Evolutionary conservation across 202 grass and related monocot genomes (phyloP), one percentile per base, ranked within the genome.

Genomic region (Brachypodium distachyon): DNA sequence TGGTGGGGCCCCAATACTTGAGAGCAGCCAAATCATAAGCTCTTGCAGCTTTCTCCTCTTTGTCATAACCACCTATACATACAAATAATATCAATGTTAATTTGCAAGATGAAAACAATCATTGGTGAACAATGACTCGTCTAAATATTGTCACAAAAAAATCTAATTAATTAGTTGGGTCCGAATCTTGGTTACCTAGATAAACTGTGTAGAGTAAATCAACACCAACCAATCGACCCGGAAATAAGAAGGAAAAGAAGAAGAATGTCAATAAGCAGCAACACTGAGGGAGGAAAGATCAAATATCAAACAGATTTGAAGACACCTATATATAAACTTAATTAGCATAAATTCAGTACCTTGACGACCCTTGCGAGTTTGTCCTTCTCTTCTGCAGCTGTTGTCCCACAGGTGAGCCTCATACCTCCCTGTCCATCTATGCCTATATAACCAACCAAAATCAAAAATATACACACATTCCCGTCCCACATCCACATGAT

Each of bases 21-120:
- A 98, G 95, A 84, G 95, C 95, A 43, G 95, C 91, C 77, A 99
- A 89, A 95, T 99, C 96, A 74, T 99, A 99, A 79, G 96, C 77
- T 77, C 96, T 95, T 64, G 96, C 96, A 38, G 96, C 96, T 78
- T 99, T 99, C 18, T 99, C 96, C 81, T 99, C 96, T 79, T 99
- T 99, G 69, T 99, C 96, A 90, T 99, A 99, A 10, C 96, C 96
- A 78, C 96, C 96, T 99, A 73, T 26, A 77, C 27, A 40, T 33
- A 21, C 28, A n/a, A n/a, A n/a, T n/a, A n/a, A n/a, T n/a, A n/a
- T n/a, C n/a, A n/a, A n/a, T n/a, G n/a, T n/a, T n/a, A n/a, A n/a
- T n/a, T n/a, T n/a, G n/a, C n/a, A n/a, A n/a, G n/a, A n/a, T n/a
- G n/a, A n/a, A n/a, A n/a, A n/a, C n/a, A n/a, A n/a, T n/a, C n/a